Evolutionary conservation across 2,329 filamentous ascomycete species (phyloP).

Genomic region (Thermothelomyces thermophilus): DNA sequence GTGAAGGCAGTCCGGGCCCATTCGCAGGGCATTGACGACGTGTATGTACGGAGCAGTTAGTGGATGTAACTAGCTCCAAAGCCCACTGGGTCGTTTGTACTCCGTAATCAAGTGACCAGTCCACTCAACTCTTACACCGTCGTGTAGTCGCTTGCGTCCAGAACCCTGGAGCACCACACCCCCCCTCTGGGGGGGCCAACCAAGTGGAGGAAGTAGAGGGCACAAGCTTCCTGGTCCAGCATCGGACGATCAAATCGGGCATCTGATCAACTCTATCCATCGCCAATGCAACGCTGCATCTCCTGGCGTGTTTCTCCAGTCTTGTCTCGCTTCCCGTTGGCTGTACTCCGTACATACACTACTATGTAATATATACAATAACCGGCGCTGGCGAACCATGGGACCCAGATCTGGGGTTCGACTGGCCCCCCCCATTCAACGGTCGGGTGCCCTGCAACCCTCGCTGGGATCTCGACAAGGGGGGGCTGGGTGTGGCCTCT

Average conservation of each 20-base stretch:
- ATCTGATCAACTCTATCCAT: constrained; percentile 15
- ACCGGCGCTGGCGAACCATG: not conserved
- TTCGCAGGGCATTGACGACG: too few relatives aligned
- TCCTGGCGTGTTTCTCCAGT: not conserved
- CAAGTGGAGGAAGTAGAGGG: not conserved
- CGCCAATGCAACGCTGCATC: constrained; percentile 4
- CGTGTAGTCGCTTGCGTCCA: constrained; percentile 6
- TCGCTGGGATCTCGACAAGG: constrained; percentile 2
- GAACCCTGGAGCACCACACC: constrained; percentile 7
- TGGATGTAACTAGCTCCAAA: too few relatives aligned
- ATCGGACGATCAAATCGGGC: constrained; percentile 8
- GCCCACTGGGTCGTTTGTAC: too few relatives aligned
- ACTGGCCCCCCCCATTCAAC: constrained; percentile 1
- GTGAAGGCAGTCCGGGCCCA: too few relatives aligned
- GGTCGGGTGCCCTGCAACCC: constrained; percentile 10
- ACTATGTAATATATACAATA: too few relatives aligned
- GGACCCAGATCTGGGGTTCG: too few relatives aligned
- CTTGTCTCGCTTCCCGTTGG: constrained; percentile 4
- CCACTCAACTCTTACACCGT: not conserved
- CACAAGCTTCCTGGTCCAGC: not conserved
- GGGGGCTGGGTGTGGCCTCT: too few relatives aligned
- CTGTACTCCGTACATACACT: too few relatives aligned
- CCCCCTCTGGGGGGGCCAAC: too few relatives aligned
- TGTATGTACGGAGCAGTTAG: too few relatives aligned
- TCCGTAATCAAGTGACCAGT: constrained; percentile 9